A percentile compares a stretch with the other conserved stretches of the same genome.
phyloP scores from a whole-genome alignment of 495 filamentous ascomycete genomes.

The Penicillium waksmanii region DNA sequence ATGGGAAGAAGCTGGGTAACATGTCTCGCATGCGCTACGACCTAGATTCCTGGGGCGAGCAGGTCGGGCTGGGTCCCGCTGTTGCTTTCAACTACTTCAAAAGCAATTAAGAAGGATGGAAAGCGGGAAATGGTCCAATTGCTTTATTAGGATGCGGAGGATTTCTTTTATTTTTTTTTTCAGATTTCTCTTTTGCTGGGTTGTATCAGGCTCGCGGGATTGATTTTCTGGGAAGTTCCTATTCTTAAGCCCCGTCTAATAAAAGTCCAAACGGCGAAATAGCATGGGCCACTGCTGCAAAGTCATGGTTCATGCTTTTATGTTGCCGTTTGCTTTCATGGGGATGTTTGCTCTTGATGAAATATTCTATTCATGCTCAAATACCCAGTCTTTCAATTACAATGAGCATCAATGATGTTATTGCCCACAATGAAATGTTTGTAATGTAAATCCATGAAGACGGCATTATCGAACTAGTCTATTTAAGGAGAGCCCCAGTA shows the following conservation, averaged over 20 bases:
- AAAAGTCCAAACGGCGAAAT: neutral
- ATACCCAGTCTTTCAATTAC: neutral
- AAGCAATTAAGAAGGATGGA: conserved; percentile 33
- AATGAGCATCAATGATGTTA: neutral
- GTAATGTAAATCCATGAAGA: too few relatives aligned
- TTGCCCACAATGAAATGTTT: neutral
- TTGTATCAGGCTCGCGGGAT: neutral
- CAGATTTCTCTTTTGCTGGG: neutral
- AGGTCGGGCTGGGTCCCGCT: conserved; percentile 47
- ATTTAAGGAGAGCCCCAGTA: too few relatives aligned
- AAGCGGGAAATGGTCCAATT: neutral
- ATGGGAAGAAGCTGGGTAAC: conserved; percentile 45
- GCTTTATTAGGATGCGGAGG: neutral
- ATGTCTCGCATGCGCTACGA: conserved; percentile 53
- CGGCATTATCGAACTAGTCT: too few relatives aligned
- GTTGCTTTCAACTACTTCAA: conserved; percentile 60
- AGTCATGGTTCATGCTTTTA: neutral
- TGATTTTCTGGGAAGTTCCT: too few relatives aligned
- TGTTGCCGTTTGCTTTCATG: neutral
- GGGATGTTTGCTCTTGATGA: neutral
- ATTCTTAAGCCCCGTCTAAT: neutral
- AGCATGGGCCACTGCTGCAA: neutral
- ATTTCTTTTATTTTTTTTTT: neutral
- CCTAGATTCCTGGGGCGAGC: conserved; percentile 52
- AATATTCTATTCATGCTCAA: neutral